Evolutionary conservation across 352 stramenopile genomes (phyloP).

Genomic region (Phytophthora macrochlamydospora): DNA sequence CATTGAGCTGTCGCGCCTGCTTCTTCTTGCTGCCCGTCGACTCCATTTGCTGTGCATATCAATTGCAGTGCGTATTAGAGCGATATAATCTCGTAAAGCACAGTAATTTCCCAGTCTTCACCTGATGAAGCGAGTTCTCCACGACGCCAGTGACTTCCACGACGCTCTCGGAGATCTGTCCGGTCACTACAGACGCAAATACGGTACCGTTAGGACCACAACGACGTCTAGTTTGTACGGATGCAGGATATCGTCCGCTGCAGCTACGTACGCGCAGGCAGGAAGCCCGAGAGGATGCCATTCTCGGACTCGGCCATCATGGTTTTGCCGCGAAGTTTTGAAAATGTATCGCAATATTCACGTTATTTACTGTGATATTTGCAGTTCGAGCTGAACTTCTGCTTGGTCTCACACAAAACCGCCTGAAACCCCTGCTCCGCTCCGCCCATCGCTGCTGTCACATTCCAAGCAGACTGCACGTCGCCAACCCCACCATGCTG

Average conservation of each 20-base stretch:
- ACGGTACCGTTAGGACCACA: not conserved
- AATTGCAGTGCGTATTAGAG: not conserved
- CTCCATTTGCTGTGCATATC: slow-evolving; percentile 35
- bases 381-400: slow-evolving; percentile 3
- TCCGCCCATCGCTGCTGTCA: slow-evolving; percentile 16
- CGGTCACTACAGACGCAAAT: slow-evolving; percentile 35
- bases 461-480: slow-evolving; percentile 2
- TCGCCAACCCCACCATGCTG: slow-evolving; percentile 9
- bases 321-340: slow-evolving; percentile 7
- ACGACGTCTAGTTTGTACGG: not conserved
- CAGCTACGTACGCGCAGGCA: slow-evolving; percentile 53
- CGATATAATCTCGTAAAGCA: not conserved
- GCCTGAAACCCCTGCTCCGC: slow-evolving; percentile 4
- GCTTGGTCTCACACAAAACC: slow-evolving; percentile 9
- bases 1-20: slow-evolving; percentile 63
- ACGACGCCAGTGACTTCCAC: slow-evolving; percentile 63
- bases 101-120: slow-evolving; percentile 10
- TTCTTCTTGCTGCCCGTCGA: slow-evolving; percentile 65
- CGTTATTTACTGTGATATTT: not conserved
- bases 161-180: slow-evolving; percentile 50
- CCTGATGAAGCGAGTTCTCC: slow-evolving; percentile 74
- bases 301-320: slow-evolving; percentile 26
- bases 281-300: slow-evolving; percentile 56
- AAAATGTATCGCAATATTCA: slow-evolving; percentile 12
- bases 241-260: no score